phyloP scores from a whole-genome alignment of 352 stramenopile species.

The Globisporangium sylvaticum region DNA sequence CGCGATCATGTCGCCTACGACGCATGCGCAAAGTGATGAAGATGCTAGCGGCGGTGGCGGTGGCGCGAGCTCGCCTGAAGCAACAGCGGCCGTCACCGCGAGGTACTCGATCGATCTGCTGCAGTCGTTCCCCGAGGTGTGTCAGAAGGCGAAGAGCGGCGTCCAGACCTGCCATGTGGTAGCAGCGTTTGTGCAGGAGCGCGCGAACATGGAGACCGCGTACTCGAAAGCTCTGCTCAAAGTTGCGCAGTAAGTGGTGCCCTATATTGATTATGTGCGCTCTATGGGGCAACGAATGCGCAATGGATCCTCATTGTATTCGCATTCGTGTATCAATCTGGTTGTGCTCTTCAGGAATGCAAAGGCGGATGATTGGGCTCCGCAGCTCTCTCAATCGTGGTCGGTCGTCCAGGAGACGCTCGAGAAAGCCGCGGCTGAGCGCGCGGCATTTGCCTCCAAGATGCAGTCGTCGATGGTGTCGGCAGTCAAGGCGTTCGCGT shows the following conservation, averaged over 20 bases:
- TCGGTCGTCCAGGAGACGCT: conserved; percentile 47
- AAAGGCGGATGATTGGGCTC: conserved; percentile 68
- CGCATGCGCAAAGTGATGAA: neutral
- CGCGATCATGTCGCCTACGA: neutral
- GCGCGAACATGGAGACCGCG: conserved; percentile 44
- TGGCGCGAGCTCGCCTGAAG: neutral
- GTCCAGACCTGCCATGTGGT: conserved; percentile 75
- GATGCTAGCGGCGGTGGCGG: neutral
- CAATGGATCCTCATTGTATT: neutral
- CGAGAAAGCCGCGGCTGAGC: conserved; percentile 46
- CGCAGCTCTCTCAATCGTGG: conserved; percentile 58
- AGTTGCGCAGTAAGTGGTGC: conserved; percentile 51
- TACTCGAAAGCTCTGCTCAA: conserved; percentile 64
- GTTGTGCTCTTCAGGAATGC: conserved; percentile 27
- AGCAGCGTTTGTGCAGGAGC: conserved; percentile 55
- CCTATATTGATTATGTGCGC: conserved; percentile 17
- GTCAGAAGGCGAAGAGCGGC: conserved; percentile 70
- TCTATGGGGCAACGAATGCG: neutral
- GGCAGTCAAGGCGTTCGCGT: conserved; percentile 60
- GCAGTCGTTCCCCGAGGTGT: conserved; percentile 62
- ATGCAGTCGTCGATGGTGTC: conserved; percentile 59
- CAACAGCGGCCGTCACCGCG: neutral
- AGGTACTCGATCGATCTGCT: conserved; percentile 74
- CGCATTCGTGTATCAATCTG: neutral
- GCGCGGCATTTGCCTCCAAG: conserved; percentile 51